Evolutionary conservation across 2,329 filamentous ascomycete species (phyloP), one percentile per base, ranked within the genome.

Genomic region (Annulohypoxylon truncatum): DNA sequence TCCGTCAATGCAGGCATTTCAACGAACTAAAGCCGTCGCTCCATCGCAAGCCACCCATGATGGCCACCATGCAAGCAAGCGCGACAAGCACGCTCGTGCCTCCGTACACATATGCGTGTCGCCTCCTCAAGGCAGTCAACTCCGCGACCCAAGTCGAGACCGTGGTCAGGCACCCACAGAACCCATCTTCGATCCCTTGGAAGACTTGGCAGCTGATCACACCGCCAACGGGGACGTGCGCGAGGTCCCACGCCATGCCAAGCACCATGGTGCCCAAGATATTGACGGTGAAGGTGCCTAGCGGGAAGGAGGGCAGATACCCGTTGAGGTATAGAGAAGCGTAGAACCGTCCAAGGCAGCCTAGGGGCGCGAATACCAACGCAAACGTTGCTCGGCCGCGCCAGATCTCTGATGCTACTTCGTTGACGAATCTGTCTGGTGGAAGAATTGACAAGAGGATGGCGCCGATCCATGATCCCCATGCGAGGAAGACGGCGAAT

Each of bases 251-350:
- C 28, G 89, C 86, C 84, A 93, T 89, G 12, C 88, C 94, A 52
- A 96, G 78, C 13, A 97, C 78, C 0, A 85, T 85, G 0, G 92
- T 94, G 3, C 94, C 95, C 12, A 90, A 77, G 3, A 96, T 82
- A 74, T 98, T 98, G 26, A 91, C 93, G 0, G 82, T 80, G 73
- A 97, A 97, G 0, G 95, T 98, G 2, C 95, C 95, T 0, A 97
- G 78, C 0, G 95, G 95, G 71, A 97, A 97, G 0, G 84, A 80
- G 0, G 88, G 78, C 0, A 88, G 71, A 18, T 87, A 82, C 0
- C 85, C 81, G 73, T 97, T 97, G n/a, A 97, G 84, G 22, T 82
- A 78, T 5, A 92, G 75, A 0, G 91, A 91, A 1, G 87, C 78
- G 75, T 93, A 94, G 80, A 92, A 97, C 2, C 95, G 87, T 0